Evolutionary conservation across 257 asterid species (phyloP).

Genomic region (Solanum dulcamara): DNA sequence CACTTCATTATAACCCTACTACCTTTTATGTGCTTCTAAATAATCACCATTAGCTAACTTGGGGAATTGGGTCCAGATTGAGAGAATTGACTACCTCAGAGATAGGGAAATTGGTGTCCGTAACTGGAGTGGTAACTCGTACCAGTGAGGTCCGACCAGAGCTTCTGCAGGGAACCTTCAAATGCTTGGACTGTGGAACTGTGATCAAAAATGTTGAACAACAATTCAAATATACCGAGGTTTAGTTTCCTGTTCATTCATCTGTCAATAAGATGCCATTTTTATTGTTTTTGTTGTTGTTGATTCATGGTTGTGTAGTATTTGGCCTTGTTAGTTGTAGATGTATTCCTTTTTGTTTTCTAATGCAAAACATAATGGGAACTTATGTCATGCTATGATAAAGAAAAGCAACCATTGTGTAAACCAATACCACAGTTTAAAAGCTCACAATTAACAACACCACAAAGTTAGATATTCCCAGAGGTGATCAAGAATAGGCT

Average conservation of each 20-base stretch:
- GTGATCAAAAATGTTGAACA: constrained; percentile 73
- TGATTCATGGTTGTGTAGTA: not conserved
- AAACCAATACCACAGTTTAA: not conserved
- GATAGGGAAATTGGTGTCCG: constrained; percentile 84
- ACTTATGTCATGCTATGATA: not conserved
- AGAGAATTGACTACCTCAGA: constrained; percentile 82
- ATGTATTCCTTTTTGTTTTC: not conserved
- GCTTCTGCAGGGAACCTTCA: constrained; percentile 80
- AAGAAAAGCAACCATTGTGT: not conserved
- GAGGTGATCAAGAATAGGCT: not conserved
- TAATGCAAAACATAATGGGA: not conserved
- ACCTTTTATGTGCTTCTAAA: not conserved
- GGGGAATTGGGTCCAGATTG: constrained; percentile 17
- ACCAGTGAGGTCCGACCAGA: constrained; percentile 97
- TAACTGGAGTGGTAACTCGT: constrained; percentile 90
- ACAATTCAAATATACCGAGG: constrained; percentile 97
- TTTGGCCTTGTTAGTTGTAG: not conserved
- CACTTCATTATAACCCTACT: not conserved
- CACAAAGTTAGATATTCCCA: not conserved
- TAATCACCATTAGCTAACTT: not conserved
- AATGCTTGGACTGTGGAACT: constrained; percentile 85
- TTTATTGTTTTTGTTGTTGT: not conserved
- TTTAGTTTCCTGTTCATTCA: constrained; percentile 1
- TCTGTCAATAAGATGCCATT: not conserved
- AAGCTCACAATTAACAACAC: not conserved